A percentile compares a stretch with the other conserved stretches of the same genome.
Evolutionary conservation across 129 eudicot species (phyloP).

Genomic region (Gnaphalium uliginosum): DNA sequence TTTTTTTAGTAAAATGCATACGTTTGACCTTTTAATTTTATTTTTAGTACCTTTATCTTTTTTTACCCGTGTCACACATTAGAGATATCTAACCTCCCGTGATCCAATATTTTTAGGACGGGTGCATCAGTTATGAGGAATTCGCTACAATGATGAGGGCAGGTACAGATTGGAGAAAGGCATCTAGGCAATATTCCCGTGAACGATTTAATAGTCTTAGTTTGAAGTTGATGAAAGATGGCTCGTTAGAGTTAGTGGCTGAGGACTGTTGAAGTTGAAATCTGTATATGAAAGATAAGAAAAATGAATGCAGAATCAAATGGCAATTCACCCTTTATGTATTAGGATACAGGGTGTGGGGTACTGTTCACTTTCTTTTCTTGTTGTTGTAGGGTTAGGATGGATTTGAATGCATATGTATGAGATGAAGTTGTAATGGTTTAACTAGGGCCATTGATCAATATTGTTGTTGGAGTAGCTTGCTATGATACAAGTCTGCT

Average conservation of each 20-base stretch:
- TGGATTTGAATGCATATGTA: conserved; percentile 23
- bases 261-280: conserved; percentile 20
- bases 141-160: conserved; percentile 62
- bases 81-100: neutral
- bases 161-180: conserved; percentile 73
- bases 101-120: conserved; percentile 41
- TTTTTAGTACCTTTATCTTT: neutral
- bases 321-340: conserved; percentile 17
- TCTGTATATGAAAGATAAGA: neutral
- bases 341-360: conserved; percentile 5
- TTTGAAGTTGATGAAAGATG: conserved; percentile 52
- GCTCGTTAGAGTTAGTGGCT: conserved; percentile 36
- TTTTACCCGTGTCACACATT: neutral
- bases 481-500: neutral
- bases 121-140: conserved; percentile 64
- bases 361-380: neutral
- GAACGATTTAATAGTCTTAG: conserved; percentile 55
- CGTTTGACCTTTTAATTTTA: neutral
- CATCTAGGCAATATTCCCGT: conserved; percentile 66
- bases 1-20: neutral
- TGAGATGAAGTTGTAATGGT: conserved; percentile 27
- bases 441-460: conserved; percentile 10
- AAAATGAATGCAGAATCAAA: conserved; percentile 6
- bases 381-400: conserved; percentile 14
- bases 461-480: conserved; percentile 17